Percentiles rank a stretch among this genome's conserved stretches.
Evolutionary conservation across 305 asterid species (phyloP).

Genomic region (Rubia occidens): DNA sequence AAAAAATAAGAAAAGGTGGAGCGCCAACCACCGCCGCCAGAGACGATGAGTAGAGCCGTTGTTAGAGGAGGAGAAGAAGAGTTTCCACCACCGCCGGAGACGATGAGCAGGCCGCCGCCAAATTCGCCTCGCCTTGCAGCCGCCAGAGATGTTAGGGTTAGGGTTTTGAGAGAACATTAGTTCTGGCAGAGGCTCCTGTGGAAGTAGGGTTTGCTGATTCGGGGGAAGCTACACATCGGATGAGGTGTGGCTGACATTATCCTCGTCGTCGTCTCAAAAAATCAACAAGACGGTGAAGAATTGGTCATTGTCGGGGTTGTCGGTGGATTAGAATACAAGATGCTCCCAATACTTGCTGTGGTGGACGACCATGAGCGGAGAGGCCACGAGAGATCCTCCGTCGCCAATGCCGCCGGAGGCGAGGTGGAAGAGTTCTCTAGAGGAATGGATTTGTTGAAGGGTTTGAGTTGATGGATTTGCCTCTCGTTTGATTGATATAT

Average conservation of each 20-base stretch:
- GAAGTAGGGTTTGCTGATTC: slow-evolving; percentile 15
- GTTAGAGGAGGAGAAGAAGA: too few species aligned
- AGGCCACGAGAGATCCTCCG: slow-evolving; percentile 21
- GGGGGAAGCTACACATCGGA: slow-evolving; percentile 56
- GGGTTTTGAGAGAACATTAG: slow-evolving; percentile 18
- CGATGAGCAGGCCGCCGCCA: too few species aligned
- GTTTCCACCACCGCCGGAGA: too few species aligned
- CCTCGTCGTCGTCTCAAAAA: slow-evolving; percentile 79
- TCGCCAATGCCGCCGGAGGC: not conserved
- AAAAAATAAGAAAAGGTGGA: too few species aligned
- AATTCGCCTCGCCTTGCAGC: slow-evolving; percentile 14
- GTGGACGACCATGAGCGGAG: slow-evolving; percentile 25
- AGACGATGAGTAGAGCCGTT: too few species aligned
- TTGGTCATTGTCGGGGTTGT: slow-evolving; percentile 44
- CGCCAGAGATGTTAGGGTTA: slow-evolving; percentile 31
- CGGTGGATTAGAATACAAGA: slow-evolving; percentile 20
- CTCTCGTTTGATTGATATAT: too few species aligned
- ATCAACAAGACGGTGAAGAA: slow-evolving; percentile 57
- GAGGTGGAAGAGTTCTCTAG: slow-evolving; percentile 29
- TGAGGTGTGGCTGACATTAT: slow-evolving; percentile 55
- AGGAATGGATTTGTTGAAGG: too few species aligned
- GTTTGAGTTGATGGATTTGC: too few species aligned
- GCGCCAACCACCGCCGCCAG: too few species aligned
- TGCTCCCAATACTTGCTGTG: slow-evolving; percentile 8
- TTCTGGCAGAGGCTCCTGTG: slow-evolving; percentile 17